These are phyloP conservation scores for Paxillus rubicundulus DNA, from an alignment of 768 basidiomycete species.

Conservation along the genomic window DNA sequence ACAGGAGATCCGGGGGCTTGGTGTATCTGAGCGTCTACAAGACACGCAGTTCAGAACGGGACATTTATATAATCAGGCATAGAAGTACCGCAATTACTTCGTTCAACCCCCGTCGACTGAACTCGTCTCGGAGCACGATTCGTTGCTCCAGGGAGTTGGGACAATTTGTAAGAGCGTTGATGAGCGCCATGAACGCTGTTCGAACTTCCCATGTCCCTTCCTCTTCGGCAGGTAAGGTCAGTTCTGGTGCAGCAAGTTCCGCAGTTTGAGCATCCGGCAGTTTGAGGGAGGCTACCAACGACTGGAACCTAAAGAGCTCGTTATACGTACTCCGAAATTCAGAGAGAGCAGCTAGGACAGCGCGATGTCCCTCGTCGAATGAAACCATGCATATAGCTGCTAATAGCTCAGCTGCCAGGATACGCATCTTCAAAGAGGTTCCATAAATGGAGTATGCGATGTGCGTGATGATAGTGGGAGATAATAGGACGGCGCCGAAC, in stretches of 20 bases:
- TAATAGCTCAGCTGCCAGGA: constrained; percentile 71
- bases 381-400: constrained; percentile 83
- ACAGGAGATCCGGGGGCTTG: constrained; percentile 71
- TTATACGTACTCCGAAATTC: constrained; percentile 72
- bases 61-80: not conserved
- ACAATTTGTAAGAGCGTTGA: constrained; percentile 78
- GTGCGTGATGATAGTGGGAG: constrained; percentile 65
- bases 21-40: constrained; percentile 69
- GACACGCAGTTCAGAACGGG: not conserved
- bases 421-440: constrained; percentile 65
- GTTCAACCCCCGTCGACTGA: constrained; percentile 76
- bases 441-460: constrained; percentile 70
- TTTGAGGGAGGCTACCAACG: constrained; percentile 61
- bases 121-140: constrained; percentile 77
- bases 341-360: constrained; percentile 74
- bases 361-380: constrained; percentile 63
- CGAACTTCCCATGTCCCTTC: constrained; percentile 82
- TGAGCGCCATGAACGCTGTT: constrained; percentile 67
- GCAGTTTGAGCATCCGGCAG: constrained; percentile 44
- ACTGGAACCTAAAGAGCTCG: constrained; percentile 80
- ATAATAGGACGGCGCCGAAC: constrained; percentile 62
- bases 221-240: constrained; percentile 48
- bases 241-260: constrained; percentile 32
- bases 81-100: constrained; percentile 76
- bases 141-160: constrained; percentile 78